phyloP scores from a whole-genome alignment of 2,329 filamentous ascomycete genomes.

The Ophiognomonia clavigignenti-juglandacearum region DNA sequence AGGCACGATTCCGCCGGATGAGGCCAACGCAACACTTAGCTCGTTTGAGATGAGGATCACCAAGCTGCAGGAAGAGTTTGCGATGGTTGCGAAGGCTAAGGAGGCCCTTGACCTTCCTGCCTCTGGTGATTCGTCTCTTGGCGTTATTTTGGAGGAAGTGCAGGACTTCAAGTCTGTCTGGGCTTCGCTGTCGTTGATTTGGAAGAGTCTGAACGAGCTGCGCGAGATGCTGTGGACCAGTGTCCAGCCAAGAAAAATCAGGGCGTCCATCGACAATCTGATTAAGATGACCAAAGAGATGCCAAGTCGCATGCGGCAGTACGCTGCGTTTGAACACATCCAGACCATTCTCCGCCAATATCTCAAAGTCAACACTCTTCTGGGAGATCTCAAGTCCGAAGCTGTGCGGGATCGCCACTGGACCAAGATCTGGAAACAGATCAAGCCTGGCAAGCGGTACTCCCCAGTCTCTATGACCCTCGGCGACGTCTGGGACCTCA shows the following conservation, averaged over 20 bases:
- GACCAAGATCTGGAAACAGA: constrained; percentile 94
- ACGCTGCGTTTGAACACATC: constrained; percentile 98
- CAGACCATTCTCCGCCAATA: constrained; percentile 85
- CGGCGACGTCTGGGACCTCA: constrained; percentile 98
- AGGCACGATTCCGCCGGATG: constrained; percentile 83
- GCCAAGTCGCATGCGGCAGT: constrained; percentile 98
- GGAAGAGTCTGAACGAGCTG: constrained; percentile 92
- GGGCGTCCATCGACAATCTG: constrained; percentile 80
- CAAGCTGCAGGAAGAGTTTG: constrained; percentile 77
- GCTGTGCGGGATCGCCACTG: constrained; percentile 95
- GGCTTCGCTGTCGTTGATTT: constrained; percentile 92
- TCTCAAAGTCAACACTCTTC: constrained; percentile 82
- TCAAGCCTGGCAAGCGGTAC: constrained; percentile 90
- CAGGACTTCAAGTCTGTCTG: constrained; percentile 99
- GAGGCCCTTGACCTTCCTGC: constrained; percentile 89
- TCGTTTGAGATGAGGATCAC: constrained; percentile 83
- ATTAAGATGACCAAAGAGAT: constrained; percentile 99
- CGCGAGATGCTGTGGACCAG: constrained; percentile 92
- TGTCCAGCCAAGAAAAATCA: constrained; percentile 89
- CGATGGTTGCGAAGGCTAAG: constrained; percentile 94
- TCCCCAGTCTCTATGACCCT: constrained; percentile 91
- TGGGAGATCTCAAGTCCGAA: constrained; percentile 91
- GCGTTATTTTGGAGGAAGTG: constrained; percentile 88
- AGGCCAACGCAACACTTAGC: constrained; percentile 76
- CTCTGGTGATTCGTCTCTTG: constrained; percentile 73